Percentiles rank a stretch among this genome's conserved stretches.
Conservation (phyloP, 495 filamentous ascomycete species). For the Neurospora sp. region DNA sequence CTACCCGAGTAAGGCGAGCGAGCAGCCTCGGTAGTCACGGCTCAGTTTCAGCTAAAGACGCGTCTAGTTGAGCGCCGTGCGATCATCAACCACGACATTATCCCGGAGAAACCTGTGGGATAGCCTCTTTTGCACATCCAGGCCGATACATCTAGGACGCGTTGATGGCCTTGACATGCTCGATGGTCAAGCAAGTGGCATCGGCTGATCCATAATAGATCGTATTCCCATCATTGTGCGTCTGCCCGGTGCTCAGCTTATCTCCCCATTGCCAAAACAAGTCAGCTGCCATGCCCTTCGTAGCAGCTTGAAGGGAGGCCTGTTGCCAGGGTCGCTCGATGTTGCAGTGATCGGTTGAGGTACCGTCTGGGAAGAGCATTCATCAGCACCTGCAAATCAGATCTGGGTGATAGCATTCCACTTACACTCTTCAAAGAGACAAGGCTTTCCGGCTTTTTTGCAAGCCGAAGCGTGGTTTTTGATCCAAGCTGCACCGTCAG, state of each 20-base stretch:
- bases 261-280: slow-evolving; percentile 60
- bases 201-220: slow-evolving; percentile 47
- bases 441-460: slow-evolving; percentile 47
- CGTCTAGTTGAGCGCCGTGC: background rate
- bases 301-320: slow-evolving; percentile 35
- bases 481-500: slow-evolving; percentile 46
- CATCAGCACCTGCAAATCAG: background rate
- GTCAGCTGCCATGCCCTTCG: slow-evolving; percentile 42
- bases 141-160: background rate
- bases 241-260: slow-evolving; percentile 38
- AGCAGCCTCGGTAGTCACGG: background rate
- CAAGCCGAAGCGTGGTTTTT: slow-evolving; percentile 45
- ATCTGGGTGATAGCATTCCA: background rate
- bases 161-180: slow-evolving; percentile 45
- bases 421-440: slow-evolving; percentile 50
- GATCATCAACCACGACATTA: background rate
- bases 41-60: background rate
- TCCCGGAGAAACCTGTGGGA: background rate
- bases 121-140: background rate
- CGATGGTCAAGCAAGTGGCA: slow-evolving; percentile 45
- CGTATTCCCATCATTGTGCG: slow-evolving; percentile 46
- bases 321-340: slow-evolving; percentile 45
- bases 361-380: slow-evolving; percentile 29
- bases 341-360: slow-evolving; percentile 28
- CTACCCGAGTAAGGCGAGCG: background rate